Evolutionary conservation across 2,329 filamentous ascomycete genomes (phyloP), one percentile per base, ranked within the genome.

Genomic region (Coniella lustricola): DNA sequence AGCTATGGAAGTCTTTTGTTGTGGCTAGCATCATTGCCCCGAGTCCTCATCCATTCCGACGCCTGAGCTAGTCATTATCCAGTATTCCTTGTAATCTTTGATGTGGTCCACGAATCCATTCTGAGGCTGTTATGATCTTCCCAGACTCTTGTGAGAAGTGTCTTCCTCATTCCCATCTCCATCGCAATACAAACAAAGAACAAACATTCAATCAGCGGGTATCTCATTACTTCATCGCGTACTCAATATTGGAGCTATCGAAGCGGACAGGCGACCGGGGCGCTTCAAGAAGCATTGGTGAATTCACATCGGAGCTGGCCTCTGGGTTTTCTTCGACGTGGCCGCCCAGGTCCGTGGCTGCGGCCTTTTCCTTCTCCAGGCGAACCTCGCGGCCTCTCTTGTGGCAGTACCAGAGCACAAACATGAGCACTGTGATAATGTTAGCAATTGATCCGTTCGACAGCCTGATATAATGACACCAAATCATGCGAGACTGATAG

Each of bases 391-490:
- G 82, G 34, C 93, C 93, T 46, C 93, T 86, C 72, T 97, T 97
- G 68, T 97, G 85, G 69, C 90, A 97, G 69, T 97, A 98, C 90
- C 91, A 98, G 59, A 97, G 83, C 38, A 95, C 88, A 62, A 95
- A 93, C 49, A 98, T 77, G 14, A 97, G 76, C 47, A 97, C 87
- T 87, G 48, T 53, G 13, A 17, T 9, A 12, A 3, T 13, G 41
- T 59, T 16, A 59, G 55, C n/a, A 14, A 40, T 8, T 3, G 12
- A n/a, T n/a, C n/a, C n/a, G n/a, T n/a, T n/a, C n/a, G n/a, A n/a
- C n/a, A n/a, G n/a, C n/a, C n/a, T n/a, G 10, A 10, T 1, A 17
- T 21, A 29, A 13, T 25, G n/a, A n/a, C 14, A 2, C 17, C 16
- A 10, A 16, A 8, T 13, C 17, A n/a, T 12, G 4, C 7, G 33